Conservation (phyloP, 345 rosid species). For the Heritiera fomes region DNA sequence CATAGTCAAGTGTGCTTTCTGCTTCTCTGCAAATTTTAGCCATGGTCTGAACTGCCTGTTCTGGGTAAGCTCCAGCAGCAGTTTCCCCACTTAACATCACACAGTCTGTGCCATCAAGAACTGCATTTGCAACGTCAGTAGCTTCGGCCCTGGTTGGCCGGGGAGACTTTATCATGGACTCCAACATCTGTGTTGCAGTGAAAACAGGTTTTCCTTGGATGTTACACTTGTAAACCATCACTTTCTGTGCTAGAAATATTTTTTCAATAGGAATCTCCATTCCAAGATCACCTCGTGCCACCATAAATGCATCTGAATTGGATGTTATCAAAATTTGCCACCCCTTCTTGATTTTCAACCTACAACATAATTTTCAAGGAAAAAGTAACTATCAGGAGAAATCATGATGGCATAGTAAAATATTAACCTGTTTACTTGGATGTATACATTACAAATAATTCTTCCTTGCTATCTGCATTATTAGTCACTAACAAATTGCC, state of each 20-base stretch:
- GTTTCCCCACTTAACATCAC: slow-evolving; percentile 99
- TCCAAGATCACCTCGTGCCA: slow-evolving; percentile 96
- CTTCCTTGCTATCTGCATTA: too few relatives aligned
- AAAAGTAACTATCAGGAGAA: slow-evolving; percentile 9
- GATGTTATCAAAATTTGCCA: slow-evolving; percentile 92
- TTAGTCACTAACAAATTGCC: background rate
- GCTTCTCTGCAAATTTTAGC: slow-evolving; percentile 89
- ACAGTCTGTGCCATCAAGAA: slow-evolving; percentile 90
- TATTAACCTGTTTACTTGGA: background rate
- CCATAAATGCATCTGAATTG: slow-evolving; percentile 96
- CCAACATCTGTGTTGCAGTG: slow-evolving; percentile 88
- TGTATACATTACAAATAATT: background rate
- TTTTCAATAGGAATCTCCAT: slow-evolving; percentile 99
- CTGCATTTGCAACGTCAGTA: slow-evolving; percentile 96
- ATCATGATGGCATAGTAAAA: background rate
- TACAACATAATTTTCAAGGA: slow-evolving; percentile 21
- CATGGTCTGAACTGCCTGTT: slow-evolving; percentile 86
- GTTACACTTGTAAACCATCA: slow-evolving; percentile 98
- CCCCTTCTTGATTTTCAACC: slow-evolving; percentile 99
- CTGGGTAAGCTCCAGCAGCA: slow-evolving; percentile 97
- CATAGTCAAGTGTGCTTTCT: slow-evolving; percentile 84
- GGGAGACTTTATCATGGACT: slow-evolving; percentile 97
- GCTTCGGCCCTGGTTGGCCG: slow-evolving; percentile 98
- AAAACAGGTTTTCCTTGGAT: slow-evolving; percentile 95
- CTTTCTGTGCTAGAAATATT: slow-evolving; percentile 95